Conservation (phyloP, 345 rosid species). For the Ceriops decandra region DNA sequence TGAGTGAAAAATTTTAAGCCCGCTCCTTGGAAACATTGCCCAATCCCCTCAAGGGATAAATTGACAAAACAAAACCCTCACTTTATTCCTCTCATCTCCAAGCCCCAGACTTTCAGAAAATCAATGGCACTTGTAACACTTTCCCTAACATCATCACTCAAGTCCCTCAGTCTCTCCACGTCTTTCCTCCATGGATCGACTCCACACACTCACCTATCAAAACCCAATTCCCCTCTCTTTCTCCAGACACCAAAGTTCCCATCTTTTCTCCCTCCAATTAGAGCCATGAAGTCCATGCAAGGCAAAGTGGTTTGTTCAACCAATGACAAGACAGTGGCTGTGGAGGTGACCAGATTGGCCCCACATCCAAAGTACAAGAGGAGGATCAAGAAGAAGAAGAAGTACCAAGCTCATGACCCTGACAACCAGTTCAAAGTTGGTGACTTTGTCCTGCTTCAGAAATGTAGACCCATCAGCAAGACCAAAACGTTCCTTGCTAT, state of each 20-base stretch:
- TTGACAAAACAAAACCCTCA: neutral
- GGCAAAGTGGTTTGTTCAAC: conserved; percentile 82
- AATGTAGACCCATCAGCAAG: conserved; percentile 83
- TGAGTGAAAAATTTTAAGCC: too few species aligned
- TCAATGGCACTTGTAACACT: conserved; percentile 4
- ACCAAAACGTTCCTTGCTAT: conserved; percentile 69
- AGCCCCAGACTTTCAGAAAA: neutral
- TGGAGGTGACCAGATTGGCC: conserved; percentile 68
- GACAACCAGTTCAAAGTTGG: conserved; percentile 76
- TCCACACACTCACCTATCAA: conserved; percentile 41
- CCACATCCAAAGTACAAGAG: conserved; percentile 88
- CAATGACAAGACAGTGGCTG: conserved; percentile 81
- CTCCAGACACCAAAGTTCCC: conserved; percentile 9
- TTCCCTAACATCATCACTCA: conserved; percentile 39
- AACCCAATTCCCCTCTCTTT: conserved; percentile 34
- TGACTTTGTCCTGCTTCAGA: conserved; percentile 66
- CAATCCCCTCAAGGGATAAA: neutral
- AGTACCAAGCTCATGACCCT: conserved; percentile 91
- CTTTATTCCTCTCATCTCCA: conserved; percentile 1
- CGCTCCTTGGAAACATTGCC: neutral
- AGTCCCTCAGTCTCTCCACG: conserved; percentile 40
- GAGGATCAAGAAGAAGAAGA: conserved; percentile 82
- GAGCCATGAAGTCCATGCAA: conserved; percentile 70
- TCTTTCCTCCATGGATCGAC: conserved; percentile 53
- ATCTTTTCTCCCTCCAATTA: conserved; percentile 40